These are phyloP conservation scores for Colletotrichum plurivorum DNA, from an alignment of 2,329 filamentous ascomycete species.

Conservation along the genomic window DNA sequence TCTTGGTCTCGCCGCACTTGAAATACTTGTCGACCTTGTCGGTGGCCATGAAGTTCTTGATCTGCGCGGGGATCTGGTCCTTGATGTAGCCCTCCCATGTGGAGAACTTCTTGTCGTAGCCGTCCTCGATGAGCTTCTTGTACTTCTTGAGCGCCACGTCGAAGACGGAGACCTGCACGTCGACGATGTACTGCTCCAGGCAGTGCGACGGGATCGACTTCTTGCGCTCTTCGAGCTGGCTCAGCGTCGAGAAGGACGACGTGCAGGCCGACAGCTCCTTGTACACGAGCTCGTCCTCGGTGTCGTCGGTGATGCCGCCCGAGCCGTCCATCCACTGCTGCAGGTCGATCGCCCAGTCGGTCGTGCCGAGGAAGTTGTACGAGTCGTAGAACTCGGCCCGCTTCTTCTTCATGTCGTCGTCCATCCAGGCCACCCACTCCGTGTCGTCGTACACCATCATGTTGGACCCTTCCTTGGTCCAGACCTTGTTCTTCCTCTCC, in stretches of 20 bases:
- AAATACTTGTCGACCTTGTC: constrained; percentile 39
- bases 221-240: constrained; percentile 4
- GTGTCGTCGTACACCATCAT: constrained; percentile 43
- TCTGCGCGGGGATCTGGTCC: constrained; percentile 21
- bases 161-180: constrained; percentile 15
- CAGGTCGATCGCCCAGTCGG: constrained; percentile 46
- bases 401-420: constrained; percentile 43
- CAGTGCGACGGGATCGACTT: constrained; percentile 7
- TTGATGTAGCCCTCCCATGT: constrained; percentile 30
- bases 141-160: constrained; percentile 31
- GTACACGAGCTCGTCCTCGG: background rate
- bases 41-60: constrained; percentile 36
- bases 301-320: background rate
- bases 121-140: constrained; percentile 31
- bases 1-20: constrained; percentile 28
- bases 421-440: constrained; percentile 47
- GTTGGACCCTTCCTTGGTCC: constrained; percentile 44
- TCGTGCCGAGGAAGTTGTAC: constrained; percentile 47
- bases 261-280: background rate
- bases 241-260: background rate
- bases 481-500: background rate
- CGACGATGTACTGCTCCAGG: constrained; percentile 21
- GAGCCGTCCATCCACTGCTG: background rate
- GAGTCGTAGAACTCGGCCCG: constrained; percentile 40
- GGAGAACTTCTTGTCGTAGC: constrained; percentile 41